These are phyloP conservation scores for Wickerhamomyces pijperi DNA, from an alignment of 805 yeast species.

Conservation along the genomic window DNA sequence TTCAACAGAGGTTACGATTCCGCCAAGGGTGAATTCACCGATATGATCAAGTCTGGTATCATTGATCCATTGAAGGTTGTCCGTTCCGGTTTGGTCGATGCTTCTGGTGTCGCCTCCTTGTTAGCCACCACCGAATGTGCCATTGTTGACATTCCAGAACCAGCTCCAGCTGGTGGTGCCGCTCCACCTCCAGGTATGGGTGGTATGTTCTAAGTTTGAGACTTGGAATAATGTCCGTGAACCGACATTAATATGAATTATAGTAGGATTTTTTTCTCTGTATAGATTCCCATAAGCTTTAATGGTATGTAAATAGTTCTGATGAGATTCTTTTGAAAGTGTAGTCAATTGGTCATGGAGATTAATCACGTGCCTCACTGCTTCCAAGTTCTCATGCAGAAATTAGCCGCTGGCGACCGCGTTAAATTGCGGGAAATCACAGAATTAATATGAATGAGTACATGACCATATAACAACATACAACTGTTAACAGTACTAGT, in stretches of 20 bases:
- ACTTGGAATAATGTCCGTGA: background rate
- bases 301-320: background rate
- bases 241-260: background rate
- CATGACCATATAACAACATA: too few relatives aligned
- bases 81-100: constrained; percentile 91
- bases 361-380: too few relatives aligned
- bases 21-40: constrained; percentile 86
- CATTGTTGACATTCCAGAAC: constrained; percentile 91
- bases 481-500: too few relatives aligned
- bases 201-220: constrained; percentile 29
- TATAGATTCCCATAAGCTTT: background rate
- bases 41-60: constrained; percentile 94
- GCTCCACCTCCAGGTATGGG: constrained; percentile 46
- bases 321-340: too few relatives aligned
- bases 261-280: background rate
- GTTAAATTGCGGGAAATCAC: too few relatives aligned
- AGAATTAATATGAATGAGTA: too few relatives aligned
- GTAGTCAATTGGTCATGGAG: too few relatives aligned
- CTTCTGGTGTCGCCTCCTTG: constrained; percentile 94
- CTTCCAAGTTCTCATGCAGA: too few relatives aligned
- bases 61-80: constrained; percentile 99
- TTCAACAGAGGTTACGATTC: constrained; percentile 92
- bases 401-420: too few relatives aligned
- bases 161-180: constrained; percentile 37
- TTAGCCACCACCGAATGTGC: constrained; percentile 99